Evolutionary conservation across 2,329 filamentous ascomycete species (phyloP).

Genomic region (Furcasterigmium furcatum): DNA sequence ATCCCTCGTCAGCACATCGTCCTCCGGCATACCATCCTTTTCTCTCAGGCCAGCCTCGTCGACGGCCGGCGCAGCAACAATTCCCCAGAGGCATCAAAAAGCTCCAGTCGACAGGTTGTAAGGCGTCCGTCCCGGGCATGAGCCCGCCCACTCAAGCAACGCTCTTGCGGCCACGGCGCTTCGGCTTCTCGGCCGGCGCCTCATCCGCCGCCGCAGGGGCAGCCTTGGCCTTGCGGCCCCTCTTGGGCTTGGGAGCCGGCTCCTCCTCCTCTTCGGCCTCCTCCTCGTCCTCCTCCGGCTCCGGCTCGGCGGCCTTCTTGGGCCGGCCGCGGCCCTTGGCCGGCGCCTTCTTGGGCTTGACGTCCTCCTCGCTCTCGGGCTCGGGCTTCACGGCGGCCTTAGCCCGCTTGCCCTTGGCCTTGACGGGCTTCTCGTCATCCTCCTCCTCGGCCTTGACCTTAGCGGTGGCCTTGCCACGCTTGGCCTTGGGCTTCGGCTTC

Average conservation of each 20-base stretch:
- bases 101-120: too few relatives aligned
- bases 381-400: conserved; percentile 17
- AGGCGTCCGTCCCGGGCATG: too few relatives aligned
- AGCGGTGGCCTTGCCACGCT: conserved; percentile 23
- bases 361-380: conserved; percentile 15
- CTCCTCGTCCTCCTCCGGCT: conserved; percentile 13
- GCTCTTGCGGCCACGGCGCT: conserved; percentile 1
- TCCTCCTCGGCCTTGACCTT: conserved; percentile 26
- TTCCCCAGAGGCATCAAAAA: background rate
- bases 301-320: conserved; percentile 7
- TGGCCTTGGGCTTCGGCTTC: conserved; percentile 25
- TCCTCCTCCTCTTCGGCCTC: conserved; percentile 21
- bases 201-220: conserved; percentile 8
- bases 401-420: conserved; percentile 26
- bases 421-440: conserved; percentile 27
- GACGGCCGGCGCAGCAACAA: too few relatives aligned
- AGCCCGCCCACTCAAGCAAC: background rate
- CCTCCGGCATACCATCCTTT: too few relatives aligned
- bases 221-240: conserved; percentile 22
- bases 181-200: conserved; percentile 11
- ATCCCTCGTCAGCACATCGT: too few relatives aligned
- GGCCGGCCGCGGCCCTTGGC: background rate
- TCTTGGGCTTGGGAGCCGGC: conserved; percentile 28
- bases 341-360: conserved; percentile 5
- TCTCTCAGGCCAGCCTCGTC: too few relatives aligned